Base-by-base conservation (phyloP, 179 eudicot species). In the Carnegiea gigantea region DNA sequence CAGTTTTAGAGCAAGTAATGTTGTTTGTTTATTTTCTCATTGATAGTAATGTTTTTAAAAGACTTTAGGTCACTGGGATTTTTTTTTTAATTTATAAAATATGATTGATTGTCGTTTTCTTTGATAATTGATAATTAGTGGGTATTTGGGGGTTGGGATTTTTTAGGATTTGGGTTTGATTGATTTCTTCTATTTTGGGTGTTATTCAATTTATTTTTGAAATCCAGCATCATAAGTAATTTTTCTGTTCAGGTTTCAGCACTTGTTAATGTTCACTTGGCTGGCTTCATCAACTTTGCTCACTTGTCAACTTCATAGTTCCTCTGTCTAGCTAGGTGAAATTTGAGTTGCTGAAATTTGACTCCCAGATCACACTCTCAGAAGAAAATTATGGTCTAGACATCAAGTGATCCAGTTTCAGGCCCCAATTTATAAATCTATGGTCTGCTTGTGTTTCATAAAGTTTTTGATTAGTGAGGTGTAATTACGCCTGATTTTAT, bases 71-170 rank as follows among this genome's bases (percentile, higher is more conserved):
- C 30, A 48, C 9, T 43, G n/a, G 12, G 53, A 12, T 3, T 6
- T 57, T 57, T 17, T 57, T 17, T 51, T 53, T 75, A n/a, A n/a
- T 48, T 20, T 4, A 20, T 33, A 33, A 33, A 40, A 7, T 40
- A 40, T 40, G 44, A 40, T 40, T 40, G 44, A 7, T 40, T 40
- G 3, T 40, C 44, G 64, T 26, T 26, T 76, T 23, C 44, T 40
- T 40, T 40, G 33, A 74, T 46, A 13, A 21, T 18, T 18, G 9
- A 21, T 18, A 60, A 60, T 60, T 68, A 23, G 70, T 75, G 44
- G 67, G 78, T 53, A 40, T 17, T 76, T 76, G 44, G 21, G 70
- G 70, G 79, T n/a, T 7, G 57, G 15, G 70, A 76, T 1, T 28
- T 28, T 44, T 75, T 24, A 4, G 60, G 0, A 23, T 75, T 9